Base-by-base conservation (phyloP, 805 yeast species). In the Isabelozyma pseudorhagii region DNA sequence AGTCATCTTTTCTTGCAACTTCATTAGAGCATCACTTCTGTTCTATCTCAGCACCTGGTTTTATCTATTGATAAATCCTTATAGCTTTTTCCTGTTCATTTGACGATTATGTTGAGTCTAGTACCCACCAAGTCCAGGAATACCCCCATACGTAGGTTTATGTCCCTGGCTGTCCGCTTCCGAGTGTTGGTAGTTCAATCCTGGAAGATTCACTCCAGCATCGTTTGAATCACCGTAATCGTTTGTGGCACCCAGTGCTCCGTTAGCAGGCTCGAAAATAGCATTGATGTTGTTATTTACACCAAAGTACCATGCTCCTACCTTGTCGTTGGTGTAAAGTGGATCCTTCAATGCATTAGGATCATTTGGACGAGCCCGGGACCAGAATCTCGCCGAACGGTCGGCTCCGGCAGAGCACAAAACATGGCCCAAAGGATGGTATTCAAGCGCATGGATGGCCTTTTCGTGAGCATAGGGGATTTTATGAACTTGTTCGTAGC, bases 401-500 rank as follows among this genome's bases (percentile, higher is more conserved):
- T 94, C 99, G 50, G 94, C 90, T 15, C 97, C 93, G 0, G 97
- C 98, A 7, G 97, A 84, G 48, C 96, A 84, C 36, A 94, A 72
- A 46, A 93, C 72, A 68, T 94, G 97, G 3, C 99, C 99, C 58
- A 88, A 73, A 2, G 98, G 98, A 67, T 92, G 97, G 63, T 91
- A 94, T 52, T 92, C 93, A 49, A 94, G 67, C 3, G 96, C 83
- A 67, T 93, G 91, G 46, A 94, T 83, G 3, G 96, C 96, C 71
- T 89, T 88, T 60, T 91, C 97, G 66, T 94, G 99, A 0, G 98
- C 99, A 67, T 81, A 85, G 3, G 97, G 97, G 36, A 94, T 87
- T 14, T 69, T 67, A 59, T 86, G 92, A 38, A 70, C 71, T 8
- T 84, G 60, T 61, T 78, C 71, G 13, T 57, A 50, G 15, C 45